These are phyloP conservation scores for Fusarium acutatum DNA, from an alignment of 2,329 filamentous ascomycete genomes.

Conservation along the genomic window DNA sequence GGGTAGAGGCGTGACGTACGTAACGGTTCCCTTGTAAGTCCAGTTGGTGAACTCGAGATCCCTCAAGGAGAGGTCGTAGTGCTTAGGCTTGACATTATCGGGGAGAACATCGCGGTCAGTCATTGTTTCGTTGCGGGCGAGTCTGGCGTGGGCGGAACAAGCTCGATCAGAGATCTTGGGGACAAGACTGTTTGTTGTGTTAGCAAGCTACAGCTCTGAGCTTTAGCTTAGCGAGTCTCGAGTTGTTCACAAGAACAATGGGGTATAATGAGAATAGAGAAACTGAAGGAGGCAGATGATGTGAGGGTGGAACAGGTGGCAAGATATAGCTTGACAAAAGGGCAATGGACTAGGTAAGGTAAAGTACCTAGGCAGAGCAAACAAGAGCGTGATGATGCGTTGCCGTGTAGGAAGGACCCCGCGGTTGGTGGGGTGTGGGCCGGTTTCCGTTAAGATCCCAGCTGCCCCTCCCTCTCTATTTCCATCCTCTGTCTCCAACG, in stretches of 20 bases:
- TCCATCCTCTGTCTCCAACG: not conserved
- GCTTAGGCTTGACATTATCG: constrained; percentile 76
- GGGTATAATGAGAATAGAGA: constrained; percentile 1
- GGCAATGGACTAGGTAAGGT: not conserved
- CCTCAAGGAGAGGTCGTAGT: constrained; percentile 85
- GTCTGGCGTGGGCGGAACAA: constrained; percentile 50
- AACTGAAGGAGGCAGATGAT: not conserved
- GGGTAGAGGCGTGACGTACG: constrained; percentile 49
- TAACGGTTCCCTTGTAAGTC: constrained; percentile 84
- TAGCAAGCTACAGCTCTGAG: constrained; percentile 36
- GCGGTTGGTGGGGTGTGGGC: constrained; percentile 29
- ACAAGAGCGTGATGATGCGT: constrained; percentile 32
- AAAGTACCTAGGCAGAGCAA: not conserved
- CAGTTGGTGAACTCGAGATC: constrained; percentile 79
- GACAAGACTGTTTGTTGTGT: constrained; percentile 36
- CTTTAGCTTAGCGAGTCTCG: constrained; percentile 24
- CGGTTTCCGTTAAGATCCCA: not conserved
- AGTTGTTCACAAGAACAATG: not conserved
- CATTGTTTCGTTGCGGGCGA: constrained; percentile 53
- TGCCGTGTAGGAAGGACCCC: constrained; percentile 12
- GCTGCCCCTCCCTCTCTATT: not conserved
- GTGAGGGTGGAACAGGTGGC: not conserved
- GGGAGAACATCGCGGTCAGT: constrained; percentile 70
- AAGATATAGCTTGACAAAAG: constrained; percentile 14
- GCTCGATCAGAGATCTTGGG: constrained; percentile 41